Percentiles rank a stretch among this genome's conserved stretches.
Evolutionary conservation across 768 basidiomycete species (phyloP).

Genomic region (Xerocomellus chrysenteron): DNA sequence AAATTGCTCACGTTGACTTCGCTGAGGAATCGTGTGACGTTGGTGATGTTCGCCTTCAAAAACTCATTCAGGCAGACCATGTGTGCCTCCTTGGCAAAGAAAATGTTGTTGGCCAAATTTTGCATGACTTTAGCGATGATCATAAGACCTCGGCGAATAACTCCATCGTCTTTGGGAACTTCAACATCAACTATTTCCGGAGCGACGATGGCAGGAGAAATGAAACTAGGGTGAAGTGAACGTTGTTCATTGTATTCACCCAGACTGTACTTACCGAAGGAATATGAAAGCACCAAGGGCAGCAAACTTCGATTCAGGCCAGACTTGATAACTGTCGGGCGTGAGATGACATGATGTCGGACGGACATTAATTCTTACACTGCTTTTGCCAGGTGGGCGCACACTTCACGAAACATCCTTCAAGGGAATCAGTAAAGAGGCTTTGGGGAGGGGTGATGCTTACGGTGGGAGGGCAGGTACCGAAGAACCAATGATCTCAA

Average conservation of each 20-base stretch:
- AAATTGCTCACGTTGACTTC: conserved; percentile 59
- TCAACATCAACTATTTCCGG: conserved; percentile 86
- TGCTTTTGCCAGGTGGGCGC: conserved; percentile 71
- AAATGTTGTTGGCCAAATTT: conserved; percentile 90
- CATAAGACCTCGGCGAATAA: conserved; percentile 76
- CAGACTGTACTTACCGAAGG: conserved; percentile 52
- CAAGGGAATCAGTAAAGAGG: not conserved
- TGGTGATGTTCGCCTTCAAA: conserved; percentile 64
- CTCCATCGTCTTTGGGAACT: conserved; percentile 58
- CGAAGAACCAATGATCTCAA: conserved; percentile 73
- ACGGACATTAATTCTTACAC: conserved; percentile 54
- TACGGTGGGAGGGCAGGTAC: conserved; percentile 71
- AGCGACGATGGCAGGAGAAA: conserved; percentile 86
- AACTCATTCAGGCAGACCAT: conserved; percentile 82
- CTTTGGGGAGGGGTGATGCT: conserved; percentile 28
- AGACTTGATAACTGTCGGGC: conserved; percentile 51
- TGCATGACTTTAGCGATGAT: conserved; percentile 90
- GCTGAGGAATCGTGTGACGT: conserved; percentile 74
- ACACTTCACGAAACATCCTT: conserved; percentile 87
- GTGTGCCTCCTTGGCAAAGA: conserved; percentile 87
- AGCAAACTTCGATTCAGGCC: conserved; percentile 79
- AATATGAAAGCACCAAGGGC: conserved; percentile 92
- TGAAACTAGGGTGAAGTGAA: conserved; percentile 56
- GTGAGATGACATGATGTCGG: conserved; percentile 13
- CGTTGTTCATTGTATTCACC: not conserved